Percentiles rank a stretch among this genome's conserved stretches.
Conservation (phyloP, 345 rosid species). For the Melaleuca alternifolia region DNA sequence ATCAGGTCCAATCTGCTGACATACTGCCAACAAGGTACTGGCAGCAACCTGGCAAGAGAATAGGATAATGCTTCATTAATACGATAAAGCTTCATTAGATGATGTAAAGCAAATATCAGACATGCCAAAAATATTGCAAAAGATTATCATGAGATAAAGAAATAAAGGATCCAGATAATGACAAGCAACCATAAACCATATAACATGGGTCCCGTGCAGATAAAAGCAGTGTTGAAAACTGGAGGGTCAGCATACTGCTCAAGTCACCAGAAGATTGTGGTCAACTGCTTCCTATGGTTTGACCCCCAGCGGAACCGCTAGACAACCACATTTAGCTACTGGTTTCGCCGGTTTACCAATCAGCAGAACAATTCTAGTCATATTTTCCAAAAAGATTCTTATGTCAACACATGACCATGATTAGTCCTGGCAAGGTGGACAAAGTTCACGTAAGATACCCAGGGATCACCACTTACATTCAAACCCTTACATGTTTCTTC, state of each 20-base stretch:
- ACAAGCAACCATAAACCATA: background rate
- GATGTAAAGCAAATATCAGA: background rate
- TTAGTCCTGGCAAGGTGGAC: background rate
- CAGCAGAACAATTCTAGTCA: background rate
- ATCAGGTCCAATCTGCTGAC: slow-evolving; percentile 89
- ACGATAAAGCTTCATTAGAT: background rate
- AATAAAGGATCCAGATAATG: background rate
- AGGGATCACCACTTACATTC: background rate
- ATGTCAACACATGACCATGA: background rate
- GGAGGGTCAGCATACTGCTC: background rate
- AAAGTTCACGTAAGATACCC: background rate
- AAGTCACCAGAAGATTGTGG: background rate
- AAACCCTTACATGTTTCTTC: background rate
- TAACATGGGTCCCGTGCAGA: background rate
- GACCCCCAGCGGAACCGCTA: background rate
- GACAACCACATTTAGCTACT: background rate
- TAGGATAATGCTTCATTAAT: background rate
- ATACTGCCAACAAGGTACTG: slow-evolving; percentile 53
- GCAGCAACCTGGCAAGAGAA: slow-evolving; percentile 57
- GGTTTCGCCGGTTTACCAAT: background rate
- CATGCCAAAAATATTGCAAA: background rate
- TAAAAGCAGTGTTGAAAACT: background rate
- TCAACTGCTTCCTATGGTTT: background rate
- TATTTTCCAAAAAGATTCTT: background rate
- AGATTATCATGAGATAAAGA: background rate